Base-by-base conservation (phyloP, 768 basidiomycete species). In the Coprinopsis cinerea region DNA sequence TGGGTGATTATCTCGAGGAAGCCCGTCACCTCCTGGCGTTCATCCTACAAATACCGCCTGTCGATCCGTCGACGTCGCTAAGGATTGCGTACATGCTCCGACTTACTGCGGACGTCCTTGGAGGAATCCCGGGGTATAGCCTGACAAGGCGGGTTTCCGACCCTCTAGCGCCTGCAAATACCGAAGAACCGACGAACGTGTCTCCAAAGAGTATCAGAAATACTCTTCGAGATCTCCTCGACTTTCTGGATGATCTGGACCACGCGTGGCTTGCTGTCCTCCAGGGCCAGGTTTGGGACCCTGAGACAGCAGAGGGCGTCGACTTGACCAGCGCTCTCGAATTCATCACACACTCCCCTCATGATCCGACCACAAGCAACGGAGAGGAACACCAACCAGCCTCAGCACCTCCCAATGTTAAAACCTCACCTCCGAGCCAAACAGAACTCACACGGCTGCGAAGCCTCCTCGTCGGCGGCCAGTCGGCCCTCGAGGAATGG, bases 211-310 rank as follows among this genome's bases (percentile, higher is more conserved):
- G 25, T 2, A 25, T 51, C 17, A 3, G 44, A 18, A 44, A 11
- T 15, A 32, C 14, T 22, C 51, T 91, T 1, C 72, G 67, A 26
- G 67, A 74, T 30, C 70, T 87, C 4, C 68, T 85, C 22, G 79
- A 83, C 52, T 85, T 81, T 69, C 66, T 90, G 22, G 78, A 81
- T 59, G 82, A 87, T 57, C 73, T 91, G 30, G 88, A 91, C 63
- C 74, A 79, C 44, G 85, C 80, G 0, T 91, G 88, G 88, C 55
- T 80, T 13, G 73, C 78, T 15, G 83, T 85, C 1, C 70, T 91
- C 24, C 74, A 74, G 32, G 67, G 68, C 4, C 82, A 86, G 57
- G 70, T 75, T 1, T 91, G 88, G 88, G 79, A 88, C 55, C 71
- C 83, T 1, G 65, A 61, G 55, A 34, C 45, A 2, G 60, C 57